phyloP scores from a whole-genome alignment of 73 alveolate species.

The Durusdinium trenchii region DNA sequence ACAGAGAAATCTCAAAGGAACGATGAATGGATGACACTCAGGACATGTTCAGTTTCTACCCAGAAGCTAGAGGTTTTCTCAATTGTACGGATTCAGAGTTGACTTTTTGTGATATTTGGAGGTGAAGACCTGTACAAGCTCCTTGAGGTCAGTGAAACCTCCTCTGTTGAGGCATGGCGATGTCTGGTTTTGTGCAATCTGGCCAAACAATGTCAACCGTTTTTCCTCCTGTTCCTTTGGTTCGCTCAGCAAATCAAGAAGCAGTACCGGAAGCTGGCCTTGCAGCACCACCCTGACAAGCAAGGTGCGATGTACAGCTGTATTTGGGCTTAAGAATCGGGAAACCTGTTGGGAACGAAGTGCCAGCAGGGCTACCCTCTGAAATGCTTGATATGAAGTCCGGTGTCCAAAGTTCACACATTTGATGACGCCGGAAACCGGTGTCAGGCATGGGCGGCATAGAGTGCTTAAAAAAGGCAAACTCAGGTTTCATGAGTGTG shows the following conservation, averaged over 20 bases:
- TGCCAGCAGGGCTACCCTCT: too few species aligned
- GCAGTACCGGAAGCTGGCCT: slow-evolving; percentile 95
- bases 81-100: background rate
- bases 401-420: too few species aligned
- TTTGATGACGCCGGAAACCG: too few species aligned
- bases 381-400: too few species aligned
- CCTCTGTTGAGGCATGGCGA: slow-evolving; percentile 61
- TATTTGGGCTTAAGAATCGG: background rate
- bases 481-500: background rate
- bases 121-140: slow-evolving; percentile 67
- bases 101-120: background rate
- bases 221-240: background rate
- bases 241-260: slow-evolving; percentile 86
- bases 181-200: too few species aligned
- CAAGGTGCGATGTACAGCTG: background rate
- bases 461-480: too few species aligned
- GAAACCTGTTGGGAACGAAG: background rate
- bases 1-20: background rate
- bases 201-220: too few species aligned
- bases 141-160: slow-evolving; percentile 80
- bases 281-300: slow-evolving; percentile 95
- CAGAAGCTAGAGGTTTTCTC: background rate
- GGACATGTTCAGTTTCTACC: background rate
- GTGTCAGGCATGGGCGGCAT: too few species aligned
- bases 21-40: background rate